A percentile compares a stretch with the other conserved stretches of the same genome.
Evolutionary conservation across 2,329 filamentous ascomycete genomes (phyloP).

Genomic region (Fusarium succisae): DNA sequence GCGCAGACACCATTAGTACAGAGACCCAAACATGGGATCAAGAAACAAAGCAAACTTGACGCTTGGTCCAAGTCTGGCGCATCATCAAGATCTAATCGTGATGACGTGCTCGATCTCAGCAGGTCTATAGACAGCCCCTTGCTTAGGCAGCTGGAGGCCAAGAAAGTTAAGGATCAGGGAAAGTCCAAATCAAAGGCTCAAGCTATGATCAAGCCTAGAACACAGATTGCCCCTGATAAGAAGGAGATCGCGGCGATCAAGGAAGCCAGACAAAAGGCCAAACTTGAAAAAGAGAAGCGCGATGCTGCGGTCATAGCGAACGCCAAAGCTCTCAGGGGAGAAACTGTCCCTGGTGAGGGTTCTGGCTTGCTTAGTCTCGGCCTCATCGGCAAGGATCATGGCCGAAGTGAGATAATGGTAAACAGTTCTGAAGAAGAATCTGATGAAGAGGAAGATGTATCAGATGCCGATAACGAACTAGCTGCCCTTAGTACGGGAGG

Average conservation of each 20-base stretch:
- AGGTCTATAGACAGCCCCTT: constrained; percentile 58
- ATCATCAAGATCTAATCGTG: constrained; percentile 53
- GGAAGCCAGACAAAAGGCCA: constrained; percentile 77
- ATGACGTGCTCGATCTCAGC: constrained; percentile 58
- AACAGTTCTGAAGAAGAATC: constrained; percentile 81
- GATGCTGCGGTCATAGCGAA: constrained; percentile 77
- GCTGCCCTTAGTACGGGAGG: constrained; percentile 59
- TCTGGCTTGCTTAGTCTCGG: constrained; percentile 79
- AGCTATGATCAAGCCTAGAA: constrained; percentile 43
- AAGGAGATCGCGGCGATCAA: constrained; percentile 63
- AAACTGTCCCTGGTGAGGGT: constrained; percentile 69
- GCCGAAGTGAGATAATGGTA: constrained; percentile 90
- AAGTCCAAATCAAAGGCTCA: constrained; percentile 46
- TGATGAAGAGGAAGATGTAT: constrained; percentile 69
- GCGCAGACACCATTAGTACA: constrained; percentile 36
- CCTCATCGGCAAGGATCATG: constrained; percentile 81
- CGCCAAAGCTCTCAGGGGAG: constrained; percentile 61
- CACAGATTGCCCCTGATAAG: constrained; percentile 45
- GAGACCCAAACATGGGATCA: constrained; percentile 49
- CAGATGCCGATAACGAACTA: constrained; percentile 61
- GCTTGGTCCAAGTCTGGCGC: constrained; percentile 66
- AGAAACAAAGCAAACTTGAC: constrained; percentile 70
- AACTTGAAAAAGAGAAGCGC: constrained; percentile 76
- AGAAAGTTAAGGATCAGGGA: constrained; percentile 43
- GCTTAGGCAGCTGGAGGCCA: constrained; percentile 58